phyloP scores from a whole-genome alignment of 352 stramenopile species.

The Pseudoperonospora humuli region DNA sequence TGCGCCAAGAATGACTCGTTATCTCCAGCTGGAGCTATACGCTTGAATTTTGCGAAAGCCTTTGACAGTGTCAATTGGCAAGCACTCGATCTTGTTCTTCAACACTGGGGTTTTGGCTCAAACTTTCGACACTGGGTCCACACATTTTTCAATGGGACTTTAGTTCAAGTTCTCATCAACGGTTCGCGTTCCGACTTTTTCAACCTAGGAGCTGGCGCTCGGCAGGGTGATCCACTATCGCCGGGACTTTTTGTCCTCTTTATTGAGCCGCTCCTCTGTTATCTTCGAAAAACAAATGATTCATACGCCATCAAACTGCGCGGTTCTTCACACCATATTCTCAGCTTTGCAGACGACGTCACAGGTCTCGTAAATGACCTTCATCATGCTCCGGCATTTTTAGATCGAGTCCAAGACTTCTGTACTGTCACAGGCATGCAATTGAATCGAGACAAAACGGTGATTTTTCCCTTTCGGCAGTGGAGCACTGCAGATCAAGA shows the following conservation, averaged over 20 bases:
- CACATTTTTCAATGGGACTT: background rate
- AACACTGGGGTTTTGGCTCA: background rate
- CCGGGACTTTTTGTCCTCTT: background rate
- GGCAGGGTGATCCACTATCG: background rate
- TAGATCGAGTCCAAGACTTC: background rate
- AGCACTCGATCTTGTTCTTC: background rate
- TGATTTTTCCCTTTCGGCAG: background rate
- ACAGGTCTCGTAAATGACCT: background rate
- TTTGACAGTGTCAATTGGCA: conserved; percentile 9
- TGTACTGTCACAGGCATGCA: background rate
- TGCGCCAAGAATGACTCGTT: background rate
- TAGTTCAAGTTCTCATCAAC: background rate
- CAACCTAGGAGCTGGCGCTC: background rate
- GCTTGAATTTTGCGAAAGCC: conserved; percentile 3
- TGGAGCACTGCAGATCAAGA: background rate
- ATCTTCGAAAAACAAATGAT: background rate
- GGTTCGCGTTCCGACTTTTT: background rate
- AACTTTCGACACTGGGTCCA: background rate
- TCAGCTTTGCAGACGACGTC: background rate
- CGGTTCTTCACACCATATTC: background rate
- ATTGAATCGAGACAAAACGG: background rate
- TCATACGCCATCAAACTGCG: background rate
- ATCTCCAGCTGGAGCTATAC: background rate
- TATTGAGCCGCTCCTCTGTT: background rate
- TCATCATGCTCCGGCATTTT: background rate